Evolutionary conservation across 257 asterid genomes (phyloP), one percentile per base, ranked within the genome.

Genomic region (Fraxinus quadrangulata): DNA sequence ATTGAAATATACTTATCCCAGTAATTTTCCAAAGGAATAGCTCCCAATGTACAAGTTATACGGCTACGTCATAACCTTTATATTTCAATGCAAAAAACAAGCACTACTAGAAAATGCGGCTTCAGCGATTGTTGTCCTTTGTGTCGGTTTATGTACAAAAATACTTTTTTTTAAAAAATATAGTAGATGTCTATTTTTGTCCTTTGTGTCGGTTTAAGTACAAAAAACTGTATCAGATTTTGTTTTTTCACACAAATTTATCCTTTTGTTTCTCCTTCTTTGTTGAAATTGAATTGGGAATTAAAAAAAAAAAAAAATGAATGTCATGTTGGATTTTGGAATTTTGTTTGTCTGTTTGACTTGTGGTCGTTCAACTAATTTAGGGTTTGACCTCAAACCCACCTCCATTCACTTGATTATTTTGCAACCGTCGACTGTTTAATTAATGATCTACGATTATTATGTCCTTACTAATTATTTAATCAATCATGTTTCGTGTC

Each of bases 41-140:
- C 36, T 72, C 85, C 89, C 78, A 80, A 65, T 19, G 31, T 68
- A 76, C 67, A n/a, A 78, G 85, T 66, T 73, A 78, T 65, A 81
- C 69, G 71, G 72, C 82, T 59, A 78, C 78, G 39, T 82, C 83
- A 67, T 30, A 72, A 76, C 74, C 78, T 67, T 73, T 74, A 19
- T 5, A 26, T 37, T 73, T 77, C 26, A 28, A 72, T 68, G 2
- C 21, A 26, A 75, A 75, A 67, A 17, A 45, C 28, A n/a, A n/a
- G n/a, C n/a, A n/a, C n/a, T n/a, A n/a, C n/a, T n/a, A n/a, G n/a
- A n/a, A n/a, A n/a, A n/a, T n/a, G n/a, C n/a, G n/a, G n/a, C n/a
- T n/a, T n/a, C n/a, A n/a, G n/a, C n/a, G n/a, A n/a, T n/a, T n/a
- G n/a, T n/a, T n/a, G n/a, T n/a, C n/a, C n/a, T n/a, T n/a, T n/a